Evolutionary conservation across 139 green algal genomes (phyloP), one percentile per base, ranked within the genome.

Genomic region (Asterochloris erici): DNA sequence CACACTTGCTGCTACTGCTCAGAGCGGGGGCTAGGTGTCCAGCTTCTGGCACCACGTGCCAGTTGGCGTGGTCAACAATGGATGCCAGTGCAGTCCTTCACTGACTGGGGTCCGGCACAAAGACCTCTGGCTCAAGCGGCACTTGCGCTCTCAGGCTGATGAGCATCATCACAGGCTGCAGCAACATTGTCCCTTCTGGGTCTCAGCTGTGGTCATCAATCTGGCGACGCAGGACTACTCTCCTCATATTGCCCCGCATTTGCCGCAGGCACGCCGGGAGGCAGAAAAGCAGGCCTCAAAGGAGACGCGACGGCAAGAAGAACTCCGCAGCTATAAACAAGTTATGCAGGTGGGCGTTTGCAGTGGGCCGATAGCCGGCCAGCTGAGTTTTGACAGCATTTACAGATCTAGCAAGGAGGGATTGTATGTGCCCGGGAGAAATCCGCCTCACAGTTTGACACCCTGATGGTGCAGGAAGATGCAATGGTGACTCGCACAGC

Each of bases 401-500:
- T 60, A 9, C 9, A 9, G 9, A 1, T 77, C 14, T 9, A 21
- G 71, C 23, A 29, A 77, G 23, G 1, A 29, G n/a, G 6, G 71
- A 28, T 77, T 19, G 26, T 77, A 4, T 24, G 2, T 21, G n/a
- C n/a, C 24, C 63, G 71, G 71, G 2, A 10, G n/a, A 4, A 16
- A 24, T 38, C 23, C 2, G 14, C 1, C 28, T 68, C 29, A 19
- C 21, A 71, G 47, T 10, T 68, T 66, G 73, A 23, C 38, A 12
- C 28, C 16, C 0, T 76, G 16, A 29, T 63, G 71, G 61, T 88
- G 75, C 86, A 94, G 84, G 88, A 93, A 63, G 93, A 97, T 54
- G 90, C 92, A 71, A 98, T 98, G 95, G 84, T 88, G 27, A 95
- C 90, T 14, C 95, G 92, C 71, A 92, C 93, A 75, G 93, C 97